phyloP scores from a whole-genome alignment of 257 asterid genomes.

The Handroanthus guayacan region DNA sequence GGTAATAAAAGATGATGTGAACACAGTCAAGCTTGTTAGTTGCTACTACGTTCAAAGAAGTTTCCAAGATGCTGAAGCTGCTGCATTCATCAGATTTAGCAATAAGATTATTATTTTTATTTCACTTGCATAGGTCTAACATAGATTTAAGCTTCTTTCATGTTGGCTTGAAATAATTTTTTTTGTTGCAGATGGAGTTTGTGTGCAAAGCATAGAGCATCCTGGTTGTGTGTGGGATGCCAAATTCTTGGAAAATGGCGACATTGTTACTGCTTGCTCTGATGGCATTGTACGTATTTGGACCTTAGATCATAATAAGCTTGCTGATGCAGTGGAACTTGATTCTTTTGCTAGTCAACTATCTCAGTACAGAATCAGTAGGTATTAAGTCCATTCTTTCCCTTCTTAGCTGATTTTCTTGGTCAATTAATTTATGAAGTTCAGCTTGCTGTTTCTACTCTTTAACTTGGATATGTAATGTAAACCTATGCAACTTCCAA shows the following conservation, averaged over 20 bases:
- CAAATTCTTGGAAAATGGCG: conserved; percentile 89
- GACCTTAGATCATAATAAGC: conserved; percentile 72
- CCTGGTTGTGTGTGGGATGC: conserved; percentile 99
- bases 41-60: conserved; percentile 19
- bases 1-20: conserved; percentile 26
- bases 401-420: conserved; percentile 28
- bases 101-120: neutral
- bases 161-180: conserved; percentile 31
- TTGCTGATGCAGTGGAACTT: conserved; percentile 74
- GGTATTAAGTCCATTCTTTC: conserved; percentile 55
- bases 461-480: conserved; percentile 28
- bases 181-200: conserved; percentile 82
- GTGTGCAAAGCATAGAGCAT: conserved; percentile 94
- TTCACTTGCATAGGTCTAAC: conserved; percentile 17
- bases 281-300: conserved; percentile 94
- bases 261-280: conserved; percentile 96
- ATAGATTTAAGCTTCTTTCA: conserved; percentile 27
- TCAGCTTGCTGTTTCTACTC: conserved; percentile 19
- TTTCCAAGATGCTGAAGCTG: conserved; percentile 21
- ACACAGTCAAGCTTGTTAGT: conserved; percentile 35
- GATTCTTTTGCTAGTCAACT: conserved; percentile 68
- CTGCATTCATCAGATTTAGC: conserved; percentile 21
- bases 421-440: conserved; percentile 9
- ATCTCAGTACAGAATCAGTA: conserved; percentile 85
- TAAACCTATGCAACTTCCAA: neutral